These are phyloP conservation scores for Tetratostichococcus sp. DNA, from an alignment of 139 green algal species.

Conservation along the genomic window DNA sequence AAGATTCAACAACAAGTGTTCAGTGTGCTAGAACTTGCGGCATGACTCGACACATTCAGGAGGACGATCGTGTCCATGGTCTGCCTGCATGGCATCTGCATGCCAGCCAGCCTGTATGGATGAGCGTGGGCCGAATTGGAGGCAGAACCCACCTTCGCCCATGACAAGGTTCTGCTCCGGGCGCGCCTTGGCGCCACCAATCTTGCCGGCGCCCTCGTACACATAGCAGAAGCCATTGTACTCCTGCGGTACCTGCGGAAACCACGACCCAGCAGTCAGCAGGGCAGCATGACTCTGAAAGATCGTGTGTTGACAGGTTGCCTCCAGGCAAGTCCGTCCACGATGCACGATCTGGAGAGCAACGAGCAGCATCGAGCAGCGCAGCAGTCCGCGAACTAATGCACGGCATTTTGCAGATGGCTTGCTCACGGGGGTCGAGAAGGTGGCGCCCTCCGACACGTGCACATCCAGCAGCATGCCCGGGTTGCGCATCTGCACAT, in stretches of 20 bases:
- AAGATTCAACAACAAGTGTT: conserved; percentile 6
- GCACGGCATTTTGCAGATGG: background rate
- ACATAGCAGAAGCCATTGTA: conserved; percentile 78
- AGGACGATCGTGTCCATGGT: too few species aligned
- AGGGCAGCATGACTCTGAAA: too few species aligned
- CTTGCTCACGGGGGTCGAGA: conserved; percentile 34
- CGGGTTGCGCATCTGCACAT: conserved; percentile 73
- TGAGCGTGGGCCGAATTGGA: too few species aligned
- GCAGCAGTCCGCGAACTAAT: background rate
- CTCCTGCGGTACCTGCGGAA: conserved; percentile 21
- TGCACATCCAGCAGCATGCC: conserved; percentile 78
- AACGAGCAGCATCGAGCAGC: too few species aligned
- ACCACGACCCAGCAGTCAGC: background rate
- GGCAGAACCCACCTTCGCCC: background rate
- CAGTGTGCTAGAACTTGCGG: conserved; percentile 21
- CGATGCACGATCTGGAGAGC: too few species aligned
- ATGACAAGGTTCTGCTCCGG: conserved; percentile 38
- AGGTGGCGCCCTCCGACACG: conserved; percentile 38
- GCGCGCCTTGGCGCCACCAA: conserved; percentile 43
- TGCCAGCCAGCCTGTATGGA: too few species aligned
- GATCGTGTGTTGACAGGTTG: too few species aligned
- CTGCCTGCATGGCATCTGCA: too few species aligned
- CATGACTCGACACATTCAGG: too few species aligned
- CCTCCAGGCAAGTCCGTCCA: too few species aligned
- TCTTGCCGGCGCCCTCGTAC: conserved; percentile 62